Evolutionary conservation across 441 rosid genomes (phyloP).

Genomic region (Pelargonium citronellum): DNA sequence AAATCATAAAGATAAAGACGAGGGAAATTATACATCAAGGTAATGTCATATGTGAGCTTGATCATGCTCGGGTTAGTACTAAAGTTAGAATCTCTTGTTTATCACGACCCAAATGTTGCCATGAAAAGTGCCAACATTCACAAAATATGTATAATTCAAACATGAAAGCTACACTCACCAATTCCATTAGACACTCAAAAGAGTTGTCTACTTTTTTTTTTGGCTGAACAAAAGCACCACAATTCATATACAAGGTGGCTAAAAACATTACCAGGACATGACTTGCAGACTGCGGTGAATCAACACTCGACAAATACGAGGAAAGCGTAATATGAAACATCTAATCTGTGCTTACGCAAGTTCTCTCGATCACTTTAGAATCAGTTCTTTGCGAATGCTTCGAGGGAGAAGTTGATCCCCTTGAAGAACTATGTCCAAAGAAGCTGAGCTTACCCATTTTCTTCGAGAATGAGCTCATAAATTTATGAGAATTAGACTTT

Average conservation of each 20-base stretch:
- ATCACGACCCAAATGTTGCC: neutral
- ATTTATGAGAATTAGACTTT: conserved; percentile 77
- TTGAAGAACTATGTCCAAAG: conserved; percentile 75
- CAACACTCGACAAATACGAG: conserved; percentile 19
- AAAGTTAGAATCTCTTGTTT: neutral
- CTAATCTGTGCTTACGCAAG: conserved; percentile 85
- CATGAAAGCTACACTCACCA: conserved; percentile 21
- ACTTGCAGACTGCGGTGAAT: conserved; percentile 17
- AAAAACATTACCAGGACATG: conserved; percentile 22
- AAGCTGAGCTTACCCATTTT: conserved; percentile 72
- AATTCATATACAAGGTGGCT: conserved; percentile 42
- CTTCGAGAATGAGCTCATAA: conserved; percentile 83
- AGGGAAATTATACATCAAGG: neutral
- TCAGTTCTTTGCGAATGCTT: conserved; percentile 78
- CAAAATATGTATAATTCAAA: conserved; percentile 20
- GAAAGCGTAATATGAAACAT: conserved; percentile 17
- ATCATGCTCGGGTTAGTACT: neutral
- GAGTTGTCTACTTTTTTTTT: conserved; percentile 9
- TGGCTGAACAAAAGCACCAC: conserved; percentile 35
- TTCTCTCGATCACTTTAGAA: conserved; percentile 82
- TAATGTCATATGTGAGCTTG: too few species aligned
- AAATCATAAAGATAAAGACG: neutral
- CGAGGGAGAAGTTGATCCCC: conserved; percentile 92
- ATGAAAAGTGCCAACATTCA: neutral
- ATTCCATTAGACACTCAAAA: conserved; percentile 23